phyloP scores from a whole-genome alignment of 23 red algal species.

The Gracilaria domingensis region DNA sequence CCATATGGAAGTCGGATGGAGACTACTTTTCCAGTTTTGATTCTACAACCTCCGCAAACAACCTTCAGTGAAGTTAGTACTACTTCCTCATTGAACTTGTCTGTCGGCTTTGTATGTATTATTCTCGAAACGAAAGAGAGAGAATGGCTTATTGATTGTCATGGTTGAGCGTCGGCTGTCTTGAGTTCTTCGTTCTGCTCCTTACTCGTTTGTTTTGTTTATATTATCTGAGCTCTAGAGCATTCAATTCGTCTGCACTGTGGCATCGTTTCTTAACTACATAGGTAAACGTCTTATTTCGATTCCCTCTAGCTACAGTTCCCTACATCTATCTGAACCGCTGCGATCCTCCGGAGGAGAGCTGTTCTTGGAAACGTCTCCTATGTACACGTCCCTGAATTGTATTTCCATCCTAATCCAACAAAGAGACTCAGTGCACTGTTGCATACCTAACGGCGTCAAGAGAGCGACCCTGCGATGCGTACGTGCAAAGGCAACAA shows the following conservation, averaged over 20 bases:
- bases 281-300: slow-evolving; percentile 29
- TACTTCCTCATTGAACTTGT: neutral
- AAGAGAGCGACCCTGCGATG: too few species aligned
- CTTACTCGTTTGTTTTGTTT: slow-evolving; percentile 50
- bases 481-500: too few species aligned
- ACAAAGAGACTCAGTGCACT: too few species aligned
- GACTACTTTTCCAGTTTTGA: slow-evolving; percentile 44
- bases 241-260: neutral
- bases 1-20: slow-evolving; percentile 36
- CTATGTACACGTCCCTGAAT: too few species aligned
- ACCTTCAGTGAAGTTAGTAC: neutral
- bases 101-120: slow-evolving; percentile 41
- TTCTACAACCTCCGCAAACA: slow-evolving; percentile 10
- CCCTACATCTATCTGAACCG: too few species aligned
- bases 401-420: too few species aligned
- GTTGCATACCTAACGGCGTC: too few species aligned
- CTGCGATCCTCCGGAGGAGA: too few species aligned
- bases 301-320: neutral
- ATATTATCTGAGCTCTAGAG: slow-evolving; percentile 42
- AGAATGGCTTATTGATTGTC: slow-evolving; percentile 20
- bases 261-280: slow-evolving; percentile 29
- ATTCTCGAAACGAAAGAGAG: slow-evolving; percentile 46
- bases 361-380: too few species aligned
- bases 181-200: neutral
- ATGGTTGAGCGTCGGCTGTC: neutral